Evolutionary conservation across 495 filamentous ascomycete genomes (phyloP).

Genomic region (Apiosordaria backusii): DNA sequence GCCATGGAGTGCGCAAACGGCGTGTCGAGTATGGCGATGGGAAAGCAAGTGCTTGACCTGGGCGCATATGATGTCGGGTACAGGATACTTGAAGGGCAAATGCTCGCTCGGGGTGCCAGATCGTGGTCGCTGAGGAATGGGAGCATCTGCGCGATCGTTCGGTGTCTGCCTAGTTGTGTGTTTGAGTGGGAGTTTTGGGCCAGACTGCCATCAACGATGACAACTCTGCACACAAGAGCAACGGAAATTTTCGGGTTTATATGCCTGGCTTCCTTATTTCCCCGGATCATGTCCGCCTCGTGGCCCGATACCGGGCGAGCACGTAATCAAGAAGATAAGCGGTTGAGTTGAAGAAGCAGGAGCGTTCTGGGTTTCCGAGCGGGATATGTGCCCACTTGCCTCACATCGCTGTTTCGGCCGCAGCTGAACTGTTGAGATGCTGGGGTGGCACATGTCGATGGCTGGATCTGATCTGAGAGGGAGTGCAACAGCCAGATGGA

Average conservation of each 20-base stretch:
- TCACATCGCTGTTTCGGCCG: not conserved
- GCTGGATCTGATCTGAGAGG: not conserved
- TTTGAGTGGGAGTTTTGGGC: not conserved
- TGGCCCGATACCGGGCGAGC: not conserved
- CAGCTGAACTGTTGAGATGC: not conserved
- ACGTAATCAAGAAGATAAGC: not conserved
- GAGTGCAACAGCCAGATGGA: not conserved
- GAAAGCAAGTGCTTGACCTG: not conserved
- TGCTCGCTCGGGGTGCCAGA: not conserved
- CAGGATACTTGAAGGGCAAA: not conserved
- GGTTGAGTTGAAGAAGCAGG: not conserved
- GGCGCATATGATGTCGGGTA: not conserved
- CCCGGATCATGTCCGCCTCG: not conserved
- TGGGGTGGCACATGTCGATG: not conserved
- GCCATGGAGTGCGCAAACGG: too few species aligned
- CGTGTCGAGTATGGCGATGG: too few species aligned
- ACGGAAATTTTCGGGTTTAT: not conserved
- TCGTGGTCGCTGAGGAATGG: not conserved
- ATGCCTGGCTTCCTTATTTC: not conserved
- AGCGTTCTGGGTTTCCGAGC: not conserved
- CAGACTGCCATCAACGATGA: not conserved
- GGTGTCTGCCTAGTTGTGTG: not conserved
- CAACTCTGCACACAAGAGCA: not conserved
- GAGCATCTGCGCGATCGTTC: not conserved
- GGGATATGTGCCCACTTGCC: not conserved